A percentile compares a stretch with the other conserved stretches of the same genome.
Conservation (phyloP, 176 grass and related monocot genomes). For the Raddia distichophylla region DNA sequence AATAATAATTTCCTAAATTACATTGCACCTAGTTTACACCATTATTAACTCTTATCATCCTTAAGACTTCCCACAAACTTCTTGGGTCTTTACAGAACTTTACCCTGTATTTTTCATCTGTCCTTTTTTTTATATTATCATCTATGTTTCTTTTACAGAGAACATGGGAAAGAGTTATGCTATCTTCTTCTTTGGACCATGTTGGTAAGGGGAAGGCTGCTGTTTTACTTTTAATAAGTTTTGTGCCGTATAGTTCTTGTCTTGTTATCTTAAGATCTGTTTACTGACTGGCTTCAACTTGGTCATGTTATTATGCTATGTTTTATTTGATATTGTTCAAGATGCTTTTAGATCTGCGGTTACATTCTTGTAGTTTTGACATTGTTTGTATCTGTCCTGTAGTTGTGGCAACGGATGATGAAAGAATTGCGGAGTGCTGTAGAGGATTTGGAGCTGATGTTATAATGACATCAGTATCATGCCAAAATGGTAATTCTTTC, state of each 20-base stretch:
- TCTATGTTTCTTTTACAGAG: slow-evolving; percentile 51
- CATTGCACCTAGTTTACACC: not conserved
- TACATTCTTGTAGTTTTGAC: not conserved
- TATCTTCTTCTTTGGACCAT: slow-evolving; percentile 78
- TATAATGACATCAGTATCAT: slow-evolving; percentile 93
- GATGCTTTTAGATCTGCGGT: slow-evolving; percentile 9
- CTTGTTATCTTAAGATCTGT: not conserved
- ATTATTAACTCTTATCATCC: not conserved
- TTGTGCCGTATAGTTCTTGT: not conserved
- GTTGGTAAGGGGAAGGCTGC: slow-evolving; percentile 54
- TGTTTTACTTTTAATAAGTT: not conserved
- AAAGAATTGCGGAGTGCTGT: slow-evolving; percentile 90
- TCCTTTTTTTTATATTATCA: not conserved
- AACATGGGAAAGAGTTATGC: slow-evolving; percentile 95
- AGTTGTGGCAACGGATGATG: slow-evolving; percentile 97
- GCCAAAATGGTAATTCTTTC: slow-evolving; percentile 72
- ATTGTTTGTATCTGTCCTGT: not conserved
- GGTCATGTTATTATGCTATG: not conserved
- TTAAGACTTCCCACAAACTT: not conserved
- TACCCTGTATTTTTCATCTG: not conserved
- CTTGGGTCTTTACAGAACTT: not conserved
- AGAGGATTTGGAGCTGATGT: slow-evolving; percentile 98
- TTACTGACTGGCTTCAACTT: not conserved
- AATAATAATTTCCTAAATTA: not conserved
- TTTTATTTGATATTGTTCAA: not conserved